phyloP scores from a whole-genome alignment of 2,329 filamentous ascomycete species.

The Nemania serpens region DNA sequence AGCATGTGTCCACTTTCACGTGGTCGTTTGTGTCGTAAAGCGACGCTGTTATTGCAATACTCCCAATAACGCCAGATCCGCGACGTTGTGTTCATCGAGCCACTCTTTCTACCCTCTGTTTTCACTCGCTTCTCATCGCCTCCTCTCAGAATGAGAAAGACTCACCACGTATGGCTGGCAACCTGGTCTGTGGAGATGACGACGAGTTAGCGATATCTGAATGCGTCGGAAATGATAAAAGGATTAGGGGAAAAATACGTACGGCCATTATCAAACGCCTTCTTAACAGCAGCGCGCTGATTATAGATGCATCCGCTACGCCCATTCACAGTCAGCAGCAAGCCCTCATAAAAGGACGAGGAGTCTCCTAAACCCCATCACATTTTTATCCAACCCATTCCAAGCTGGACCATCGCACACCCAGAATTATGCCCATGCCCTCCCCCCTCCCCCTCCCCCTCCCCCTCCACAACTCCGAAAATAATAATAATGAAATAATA shows the following conservation, averaged over 20 bases:
- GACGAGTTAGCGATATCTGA: neutral
- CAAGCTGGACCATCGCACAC: no score
- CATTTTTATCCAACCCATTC: no score
- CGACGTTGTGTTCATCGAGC: no score
- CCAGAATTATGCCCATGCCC: no score
- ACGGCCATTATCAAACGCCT: constrained; percentile 53
- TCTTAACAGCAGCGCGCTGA: constrained; percentile 57
- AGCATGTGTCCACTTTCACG: no score
- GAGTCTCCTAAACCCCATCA: no score
- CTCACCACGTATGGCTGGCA: constrained; percentile 57
- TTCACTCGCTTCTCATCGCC: neutral
- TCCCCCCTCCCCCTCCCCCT: no score
- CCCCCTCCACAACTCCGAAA: no score
- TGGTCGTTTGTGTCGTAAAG: no score
- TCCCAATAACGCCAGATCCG: no score
- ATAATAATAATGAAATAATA: neutral
- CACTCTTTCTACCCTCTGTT: neutral
- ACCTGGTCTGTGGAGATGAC: constrained; percentile 47
- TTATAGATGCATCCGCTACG: constrained; percentile 52
- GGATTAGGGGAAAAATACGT: neutral
- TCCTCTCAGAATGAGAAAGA: neutral
- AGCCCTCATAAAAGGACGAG: neutral
- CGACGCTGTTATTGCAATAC: no score
- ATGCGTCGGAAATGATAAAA: neutral
- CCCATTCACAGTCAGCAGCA: neutral